A percentile compares a stretch with the other conserved stretches of the same genome.
phyloP scores from a whole-genome alignment of 139 green algal species.

The Choricystis sp. region DNA sequence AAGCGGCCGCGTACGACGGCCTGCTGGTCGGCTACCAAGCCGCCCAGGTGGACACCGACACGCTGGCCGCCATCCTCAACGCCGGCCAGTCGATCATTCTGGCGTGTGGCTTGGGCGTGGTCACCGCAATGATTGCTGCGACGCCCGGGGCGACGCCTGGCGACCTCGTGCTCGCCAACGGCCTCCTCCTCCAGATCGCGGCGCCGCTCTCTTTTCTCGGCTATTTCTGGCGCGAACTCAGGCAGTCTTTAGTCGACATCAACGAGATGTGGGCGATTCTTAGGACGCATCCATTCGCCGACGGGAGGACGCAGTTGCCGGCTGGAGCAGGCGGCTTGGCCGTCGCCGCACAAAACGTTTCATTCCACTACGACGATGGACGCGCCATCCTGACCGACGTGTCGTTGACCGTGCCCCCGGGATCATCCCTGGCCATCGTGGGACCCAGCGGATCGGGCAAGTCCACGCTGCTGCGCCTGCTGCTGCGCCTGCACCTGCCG shows the following conservation, averaged over 20 bases:
- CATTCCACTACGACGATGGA: conserved; percentile 1
- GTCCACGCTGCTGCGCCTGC: conserved; percentile 33
- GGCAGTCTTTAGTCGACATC: conserved; percentile 85
- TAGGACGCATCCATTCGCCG: conserved; percentile 31
- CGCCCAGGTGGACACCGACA: conserved; percentile 49
- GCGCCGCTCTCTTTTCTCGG: conserved; percentile 79
- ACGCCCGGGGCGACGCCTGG: conserved; percentile 2
- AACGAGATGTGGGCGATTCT: conserved; percentile 84
- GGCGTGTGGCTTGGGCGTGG: conserved; percentile 42
- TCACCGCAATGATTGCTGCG: conserved; percentile 1
- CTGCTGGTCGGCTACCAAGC: conserved; percentile 40
- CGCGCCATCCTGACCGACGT: neutral
- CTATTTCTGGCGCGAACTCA: conserved; percentile 80
- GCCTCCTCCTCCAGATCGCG: conserved; percentile 89
- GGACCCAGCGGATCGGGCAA: conserved; percentile 30
- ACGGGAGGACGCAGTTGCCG: conserved; percentile 29
- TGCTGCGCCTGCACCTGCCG: conserved; percentile 55
- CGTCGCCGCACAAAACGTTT: neutral
- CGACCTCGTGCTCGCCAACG: conserved; percentile 56
- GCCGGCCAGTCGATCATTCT: conserved; percentile 76
- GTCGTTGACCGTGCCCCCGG: neutral
- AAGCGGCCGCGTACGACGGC: conserved; percentile 51
- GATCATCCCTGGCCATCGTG: conserved; percentile 10
- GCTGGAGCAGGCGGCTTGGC: neutral
- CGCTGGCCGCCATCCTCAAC: conserved; percentile 64